These are phyloP conservation scores for Papiliotrema nemorosa DNA, from an alignment of 1,284 basidiomycete species.

Conservation along the genomic window DNA sequence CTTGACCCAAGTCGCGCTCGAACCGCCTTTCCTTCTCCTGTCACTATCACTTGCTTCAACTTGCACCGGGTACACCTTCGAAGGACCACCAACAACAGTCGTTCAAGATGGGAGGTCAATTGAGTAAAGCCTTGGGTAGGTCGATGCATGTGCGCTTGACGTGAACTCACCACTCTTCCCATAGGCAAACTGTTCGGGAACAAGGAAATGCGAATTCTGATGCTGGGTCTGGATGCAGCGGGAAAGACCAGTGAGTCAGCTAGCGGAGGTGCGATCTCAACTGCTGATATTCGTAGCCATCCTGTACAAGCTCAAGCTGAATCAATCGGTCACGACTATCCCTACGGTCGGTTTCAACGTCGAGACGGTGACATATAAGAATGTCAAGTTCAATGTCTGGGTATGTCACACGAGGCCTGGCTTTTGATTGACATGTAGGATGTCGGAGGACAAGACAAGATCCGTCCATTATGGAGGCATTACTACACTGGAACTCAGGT, in stretches of 20 bases:
- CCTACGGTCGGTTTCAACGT: constrained; percentile 96
- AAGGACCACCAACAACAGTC: too few species aligned
- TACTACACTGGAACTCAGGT: constrained; percentile 68
- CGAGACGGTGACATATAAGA: constrained; percentile 99
- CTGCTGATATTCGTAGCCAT: constrained; percentile 70
- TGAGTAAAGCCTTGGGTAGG: constrained; percentile 49
- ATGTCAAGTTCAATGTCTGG: constrained; percentile 99
- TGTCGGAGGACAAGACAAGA: constrained; percentile 98
- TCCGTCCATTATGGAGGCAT: constrained; percentile 95
- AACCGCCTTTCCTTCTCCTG: too few species aligned
- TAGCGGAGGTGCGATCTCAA: background rate
- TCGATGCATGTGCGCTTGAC: too few species aligned
- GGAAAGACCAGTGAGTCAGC: constrained; percentile 77
- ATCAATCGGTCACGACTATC: constrained; percentile 97
- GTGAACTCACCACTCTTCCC: background rate
- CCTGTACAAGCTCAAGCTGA: constrained; percentile 98
- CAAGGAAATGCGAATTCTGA: constrained; percentile 62
- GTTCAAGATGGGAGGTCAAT: constrained; percentile 52
- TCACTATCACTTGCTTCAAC: too few species aligned
- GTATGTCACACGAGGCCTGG: constrained; percentile 16
- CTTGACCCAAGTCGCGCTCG: too few species aligned
- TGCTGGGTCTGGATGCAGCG: constrained; percentile 90
- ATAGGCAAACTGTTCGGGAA: constrained; percentile 58
- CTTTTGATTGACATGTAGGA: constrained; percentile 53
- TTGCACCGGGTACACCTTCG: too few species aligned